phyloP scores from a whole-genome alignment of 345 rosid genomes.

The Salix exigua region DNA sequence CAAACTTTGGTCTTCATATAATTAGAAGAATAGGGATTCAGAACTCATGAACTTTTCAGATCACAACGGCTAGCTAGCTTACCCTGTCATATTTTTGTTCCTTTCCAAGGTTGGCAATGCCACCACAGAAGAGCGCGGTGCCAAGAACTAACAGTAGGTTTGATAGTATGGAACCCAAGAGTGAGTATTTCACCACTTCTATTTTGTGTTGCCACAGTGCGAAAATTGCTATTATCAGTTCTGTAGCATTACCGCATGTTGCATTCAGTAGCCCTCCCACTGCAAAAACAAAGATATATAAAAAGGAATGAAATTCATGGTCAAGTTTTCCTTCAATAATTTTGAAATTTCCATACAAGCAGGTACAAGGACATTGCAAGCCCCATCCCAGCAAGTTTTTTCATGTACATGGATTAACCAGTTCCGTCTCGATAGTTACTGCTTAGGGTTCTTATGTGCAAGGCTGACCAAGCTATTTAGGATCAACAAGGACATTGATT shows the following conservation, averaged over 20 bases:
- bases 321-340: not conserved
- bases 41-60: not conserved
- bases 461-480: no score
- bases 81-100: conserved; percentile 88
- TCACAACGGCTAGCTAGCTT: conserved; percentile 2
- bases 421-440: no score
- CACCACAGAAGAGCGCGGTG: conserved; percentile 83
- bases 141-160: conserved; percentile 95
- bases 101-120: conserved; percentile 54
- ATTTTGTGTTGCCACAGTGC: conserved; percentile 60
- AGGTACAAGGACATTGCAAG: no score
- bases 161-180: conserved; percentile 80
- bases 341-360: not conserved
- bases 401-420: not conserved
- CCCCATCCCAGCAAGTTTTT: not conserved
- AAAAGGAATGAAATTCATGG: not conserved
- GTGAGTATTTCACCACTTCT: conserved; percentile 77
- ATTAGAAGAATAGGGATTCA: not conserved
- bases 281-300: conserved; percentile 19
- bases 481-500: no score
- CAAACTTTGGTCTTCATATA: not conserved
- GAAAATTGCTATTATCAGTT: conserved; percentile 76
- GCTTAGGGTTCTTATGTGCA: no score
- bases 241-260: conserved; percentile 93
- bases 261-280: conserved; percentile 94